Evolutionary conservation across 495 filamentous ascomycete species (phyloP).

Genomic region (Annulohypoxylon stygium): DNA sequence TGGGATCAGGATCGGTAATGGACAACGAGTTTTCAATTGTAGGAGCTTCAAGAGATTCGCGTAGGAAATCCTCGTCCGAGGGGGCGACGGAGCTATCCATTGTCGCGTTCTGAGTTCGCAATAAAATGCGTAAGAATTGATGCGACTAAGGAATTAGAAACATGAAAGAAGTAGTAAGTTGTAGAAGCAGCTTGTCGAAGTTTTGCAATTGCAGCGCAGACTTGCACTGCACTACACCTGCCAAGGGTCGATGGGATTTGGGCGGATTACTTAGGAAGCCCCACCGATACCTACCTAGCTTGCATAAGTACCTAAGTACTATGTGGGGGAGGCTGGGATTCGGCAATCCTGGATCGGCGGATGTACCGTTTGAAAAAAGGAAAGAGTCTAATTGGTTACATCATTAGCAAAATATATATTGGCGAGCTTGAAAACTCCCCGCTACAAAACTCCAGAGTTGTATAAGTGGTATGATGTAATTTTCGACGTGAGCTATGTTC

Average conservation of each 20-base stretch:
- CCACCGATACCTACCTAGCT: conserved; percentile 19
- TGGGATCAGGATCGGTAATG: conserved; percentile 16
- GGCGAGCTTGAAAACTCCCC: not conserved
- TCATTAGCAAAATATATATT: not conserved
- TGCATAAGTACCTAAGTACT: not conserved
- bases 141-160: not conserved
- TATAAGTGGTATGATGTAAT: not conserved
- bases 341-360: conserved; percentile 18
- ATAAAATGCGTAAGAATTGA: conserved; percentile 2
- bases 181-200: conserved; percentile 8
- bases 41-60: conserved; percentile 18
- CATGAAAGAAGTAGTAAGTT: conserved; percentile 13
- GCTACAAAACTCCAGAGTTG: not conserved
- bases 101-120: conserved; percentile 6
- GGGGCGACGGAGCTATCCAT: conserved; percentile 34
- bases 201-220: conserved; percentile 28
- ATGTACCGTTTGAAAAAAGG: not conserved
- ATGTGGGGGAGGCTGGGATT: conserved; percentile 35
- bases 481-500: conserved; percentile 18
- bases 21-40: conserved; percentile 22
- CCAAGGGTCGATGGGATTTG: conserved; percentile 19
- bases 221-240: not conserved
- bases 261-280: conserved; percentile 2
- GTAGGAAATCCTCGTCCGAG: conserved; percentile 28
- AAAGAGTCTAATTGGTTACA: not conserved